Conservation (phyloP, 2,329 filamentous ascomycete genomes). For the Canariomyces notabilis region DNA sequence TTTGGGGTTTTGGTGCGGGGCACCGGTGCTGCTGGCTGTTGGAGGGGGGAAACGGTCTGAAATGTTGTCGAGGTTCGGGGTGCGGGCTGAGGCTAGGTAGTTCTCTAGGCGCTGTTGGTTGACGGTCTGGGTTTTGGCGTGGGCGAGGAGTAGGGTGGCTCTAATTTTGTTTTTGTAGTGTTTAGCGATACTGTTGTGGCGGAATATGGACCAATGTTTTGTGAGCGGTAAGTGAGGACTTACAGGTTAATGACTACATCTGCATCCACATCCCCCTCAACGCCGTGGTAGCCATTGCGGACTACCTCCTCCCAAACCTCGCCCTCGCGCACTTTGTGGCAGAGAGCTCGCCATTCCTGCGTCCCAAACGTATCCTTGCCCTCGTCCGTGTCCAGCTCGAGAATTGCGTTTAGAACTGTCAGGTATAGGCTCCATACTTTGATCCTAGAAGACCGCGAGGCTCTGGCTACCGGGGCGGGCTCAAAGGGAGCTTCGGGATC, state of each 20-base stretch:
- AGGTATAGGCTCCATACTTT: constrained; percentile 98
- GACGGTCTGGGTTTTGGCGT: constrained; percentile 73
- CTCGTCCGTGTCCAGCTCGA: constrained; percentile 84
- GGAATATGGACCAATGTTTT: not conserved
- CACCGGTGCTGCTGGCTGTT: too few species aligned
- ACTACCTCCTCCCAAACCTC: constrained; percentile 94
- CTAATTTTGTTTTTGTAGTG: constrained; percentile 41
- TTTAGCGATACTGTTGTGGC: not conserved
- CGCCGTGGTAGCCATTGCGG: constrained; percentile 76
- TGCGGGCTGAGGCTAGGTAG: constrained; percentile 73
- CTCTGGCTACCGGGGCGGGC: constrained; percentile 69
- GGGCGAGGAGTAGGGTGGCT: constrained; percentile 84
- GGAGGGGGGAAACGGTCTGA: constrained; percentile 55
- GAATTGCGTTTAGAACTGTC: constrained; percentile 83
- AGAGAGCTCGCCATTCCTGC: constrained; percentile 77
- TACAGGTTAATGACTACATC: constrained; percentile 90
- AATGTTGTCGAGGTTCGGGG: constrained; percentile 67
- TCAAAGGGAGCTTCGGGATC: constrained; percentile 43
- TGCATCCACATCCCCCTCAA: constrained; percentile 85
- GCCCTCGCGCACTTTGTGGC: constrained; percentile 79
- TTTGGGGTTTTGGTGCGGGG: constrained; percentile 33
- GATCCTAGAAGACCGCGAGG: constrained; percentile 76
- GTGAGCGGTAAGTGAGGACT: constrained; percentile 32
- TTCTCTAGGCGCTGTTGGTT: constrained; percentile 87
- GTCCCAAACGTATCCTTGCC: constrained; percentile 84